A percentile compares a stretch with the other conserved stretches of the same genome.
Evolutionary conservation across 2,329 filamentous ascomycete genomes (phyloP).

Genomic region (Aspergillus sp.): DNA sequence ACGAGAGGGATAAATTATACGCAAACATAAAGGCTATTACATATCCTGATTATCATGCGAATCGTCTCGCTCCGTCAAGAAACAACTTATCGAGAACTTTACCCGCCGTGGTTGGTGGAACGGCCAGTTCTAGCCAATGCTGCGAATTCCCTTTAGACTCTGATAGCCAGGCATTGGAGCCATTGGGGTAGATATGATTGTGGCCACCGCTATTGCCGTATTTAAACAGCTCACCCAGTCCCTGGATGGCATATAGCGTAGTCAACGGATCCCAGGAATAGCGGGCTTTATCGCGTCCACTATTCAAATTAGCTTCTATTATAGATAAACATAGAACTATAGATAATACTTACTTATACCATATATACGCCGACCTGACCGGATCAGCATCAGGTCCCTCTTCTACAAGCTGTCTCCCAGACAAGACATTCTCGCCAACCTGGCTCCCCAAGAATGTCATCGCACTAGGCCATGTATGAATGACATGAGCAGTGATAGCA

Average conservation of each 20-base stretch:
- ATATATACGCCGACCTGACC: conserved; percentile 2
- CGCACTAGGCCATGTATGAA: conserved; percentile 2
- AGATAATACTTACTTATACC: conserved; percentile 6
- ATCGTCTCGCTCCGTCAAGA: not conserved
- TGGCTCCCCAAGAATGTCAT: conserved; percentile 2
- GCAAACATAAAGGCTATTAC: too few species aligned
- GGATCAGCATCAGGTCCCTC: conserved; percentile 1
- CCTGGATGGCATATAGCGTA: conserved; percentile 4
- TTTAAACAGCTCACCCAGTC: not conserved
- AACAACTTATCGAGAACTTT: not conserved
- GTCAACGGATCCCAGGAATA: conserved; percentile 5
- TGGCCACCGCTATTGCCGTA: not conserved
- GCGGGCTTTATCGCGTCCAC: conserved; percentile 2
- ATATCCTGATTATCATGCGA: too few species aligned
- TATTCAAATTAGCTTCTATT: not conserved
- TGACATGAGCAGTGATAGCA: not conserved
- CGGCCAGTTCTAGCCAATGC: not conserved
- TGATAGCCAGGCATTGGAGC: conserved; percentile 5
- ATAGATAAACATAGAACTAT: not conserved
- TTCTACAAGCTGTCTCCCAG: conserved; percentile 1
- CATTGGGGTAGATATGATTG: conserved; percentile 3
- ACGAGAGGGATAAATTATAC: too few species aligned
- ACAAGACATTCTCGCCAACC: conserved; percentile 3
- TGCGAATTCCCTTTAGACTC: not conserved
- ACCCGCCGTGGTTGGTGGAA: not conserved